Evolutionary conservation across 352 stramenopile genomes (phyloP).

Genomic region (Globisporangium irregulare): DNA sequence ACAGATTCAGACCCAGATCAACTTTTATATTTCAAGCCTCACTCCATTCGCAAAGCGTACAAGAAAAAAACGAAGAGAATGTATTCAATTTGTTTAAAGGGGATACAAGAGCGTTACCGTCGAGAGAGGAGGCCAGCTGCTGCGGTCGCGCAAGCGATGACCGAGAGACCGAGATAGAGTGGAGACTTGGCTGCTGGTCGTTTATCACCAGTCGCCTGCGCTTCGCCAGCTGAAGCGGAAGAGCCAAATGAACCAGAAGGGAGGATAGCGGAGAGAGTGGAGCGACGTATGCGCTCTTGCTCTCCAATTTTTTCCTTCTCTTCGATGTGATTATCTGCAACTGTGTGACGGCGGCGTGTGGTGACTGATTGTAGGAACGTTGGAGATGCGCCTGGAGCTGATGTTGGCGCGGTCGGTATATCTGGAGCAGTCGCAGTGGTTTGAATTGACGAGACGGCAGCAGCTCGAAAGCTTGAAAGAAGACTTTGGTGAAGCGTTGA

Average conservation of each 20-base stretch:
- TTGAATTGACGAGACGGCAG: conserved; percentile 7
- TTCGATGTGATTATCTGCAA: conserved; percentile 18
- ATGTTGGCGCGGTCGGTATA: not conserved
- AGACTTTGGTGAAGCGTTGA: not conserved
- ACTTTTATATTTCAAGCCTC: not conserved
- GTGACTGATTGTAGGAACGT: conserved; percentile 14
- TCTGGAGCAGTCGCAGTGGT: not conserved
- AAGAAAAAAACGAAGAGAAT: conserved; percentile 4
- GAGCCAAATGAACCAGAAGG: not conserved
- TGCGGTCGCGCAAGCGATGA: conserved; percentile 47
- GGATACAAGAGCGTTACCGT: conserved; percentile 22
- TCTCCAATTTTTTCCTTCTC: conserved; percentile 3
- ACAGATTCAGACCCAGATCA: not conserved
- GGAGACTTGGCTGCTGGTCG: conserved; percentile 23
- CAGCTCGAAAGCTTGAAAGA: not conserved
- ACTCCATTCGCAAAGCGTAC: not conserved
- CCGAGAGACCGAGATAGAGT: conserved; percentile 45
- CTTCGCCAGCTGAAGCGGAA: not conserved
- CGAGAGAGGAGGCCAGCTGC: conserved; percentile 39
- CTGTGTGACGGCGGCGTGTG: conserved; percentile 17
- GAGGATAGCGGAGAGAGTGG: conserved; percentile 1
- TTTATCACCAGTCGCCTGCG: not conserved
- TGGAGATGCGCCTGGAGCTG: not conserved
- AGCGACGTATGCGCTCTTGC: conserved; percentile 10
- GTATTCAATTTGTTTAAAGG: not conserved